Evolutionary conservation across 768 basidiomycete genomes (phyloP), one percentile per base, ranked within the genome.

Genomic region (Tricholoma flavovirens): DNA sequence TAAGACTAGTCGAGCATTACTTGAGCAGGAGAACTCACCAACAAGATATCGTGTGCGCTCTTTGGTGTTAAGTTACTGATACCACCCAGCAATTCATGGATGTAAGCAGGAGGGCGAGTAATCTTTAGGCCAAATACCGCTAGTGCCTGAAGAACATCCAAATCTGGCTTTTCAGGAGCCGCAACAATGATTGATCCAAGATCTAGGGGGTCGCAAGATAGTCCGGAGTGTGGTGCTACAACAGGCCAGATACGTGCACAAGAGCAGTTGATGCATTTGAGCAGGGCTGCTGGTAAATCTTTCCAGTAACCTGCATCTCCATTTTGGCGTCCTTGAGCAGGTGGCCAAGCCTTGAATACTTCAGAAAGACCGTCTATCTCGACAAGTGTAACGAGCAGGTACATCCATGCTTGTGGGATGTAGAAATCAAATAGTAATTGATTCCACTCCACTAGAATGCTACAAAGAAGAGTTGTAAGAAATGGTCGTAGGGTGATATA

Each of bases 371-470:
- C 54, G 14, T 45, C 43, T 5, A 67, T 60, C 1, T 66, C 45
- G n/a, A 67, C 59, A 4, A 77, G 61, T 9, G 67, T 56, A 11
- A 65, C 63, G 0, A 81, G 60, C 0, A 80, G 60, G 1, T 49
- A 53, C 11, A 65, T 65, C 79, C 78, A 81, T 3, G 75, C 71
- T 14, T 64, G 59, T 0, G 81, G 79, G n/a, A 81, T 73, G 55
- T 75, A 77, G 2, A 63, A 59, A 7, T 75, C 65, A 54, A 81
- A 81, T 0, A 82, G 60, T 6, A 77, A 60, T 12, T 60, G 64
- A 56, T 82, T 82, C 81, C 81, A 82, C 60, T 73, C 71, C 1
- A 78, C 68, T 7, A 77, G 64, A 5, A 77, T 64, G 29, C 81
- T 82, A 54, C 24, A 51, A n/a, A 22, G 24, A 49, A 5, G 53